Percentiles rank a stretch among this genome's conserved stretches.
Evolutionary conservation across 2,329 filamentous ascomycete species (phyloP).

Genomic region (Rhynchosporium graminicola): DNA sequence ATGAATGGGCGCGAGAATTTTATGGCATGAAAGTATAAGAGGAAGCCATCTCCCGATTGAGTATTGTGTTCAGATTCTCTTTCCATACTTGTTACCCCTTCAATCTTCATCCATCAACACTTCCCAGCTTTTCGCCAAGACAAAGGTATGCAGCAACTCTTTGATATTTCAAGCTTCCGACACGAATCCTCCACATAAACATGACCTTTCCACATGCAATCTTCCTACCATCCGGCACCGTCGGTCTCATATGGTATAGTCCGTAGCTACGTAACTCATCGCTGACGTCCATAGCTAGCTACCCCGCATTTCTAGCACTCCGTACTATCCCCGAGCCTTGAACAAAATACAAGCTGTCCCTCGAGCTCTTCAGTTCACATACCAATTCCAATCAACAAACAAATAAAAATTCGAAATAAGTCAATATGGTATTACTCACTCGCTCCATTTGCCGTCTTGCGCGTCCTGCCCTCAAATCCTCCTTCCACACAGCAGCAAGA

Average conservation of each 20-base stretch:
- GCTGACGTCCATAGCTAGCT: conserved; percentile 16
- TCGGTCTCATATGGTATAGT: not conserved
- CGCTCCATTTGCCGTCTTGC: conserved; percentile 37
- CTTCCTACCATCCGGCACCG: conserved; percentile 14
- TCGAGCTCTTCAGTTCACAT: not conserved
- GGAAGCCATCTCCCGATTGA: conserved; percentile 8
- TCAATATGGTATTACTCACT: conserved; percentile 52
- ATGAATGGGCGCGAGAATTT: not conserved
- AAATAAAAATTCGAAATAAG: conserved; percentile 21
- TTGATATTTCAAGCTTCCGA: not conserved
- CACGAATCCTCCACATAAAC: not conserved
- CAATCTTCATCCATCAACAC: not conserved
- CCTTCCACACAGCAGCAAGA: conserved; percentile 29
- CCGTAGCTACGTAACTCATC: conserved; percentile 8
- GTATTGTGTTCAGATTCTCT: not conserved
- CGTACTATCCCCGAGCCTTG: conserved; percentile 20
- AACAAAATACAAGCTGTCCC: conserved; percentile 9
- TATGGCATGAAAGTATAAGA: conserved; percentile 15
- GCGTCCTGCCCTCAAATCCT: conserved; percentile 30
- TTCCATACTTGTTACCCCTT: conserved; percentile 1
- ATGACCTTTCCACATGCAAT: not conserved
- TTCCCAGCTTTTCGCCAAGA: not conserved
- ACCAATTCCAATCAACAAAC: not conserved
- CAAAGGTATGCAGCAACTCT: conserved; percentile 15
- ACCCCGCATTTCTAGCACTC: conserved; percentile 21